Percentiles rank a stretch among this genome's conserved stretches.
Evolutionary conservation across 2,329 filamentous ascomycete genomes (phyloP).

Genomic region (Alternaria angustiovoidea): DNA sequence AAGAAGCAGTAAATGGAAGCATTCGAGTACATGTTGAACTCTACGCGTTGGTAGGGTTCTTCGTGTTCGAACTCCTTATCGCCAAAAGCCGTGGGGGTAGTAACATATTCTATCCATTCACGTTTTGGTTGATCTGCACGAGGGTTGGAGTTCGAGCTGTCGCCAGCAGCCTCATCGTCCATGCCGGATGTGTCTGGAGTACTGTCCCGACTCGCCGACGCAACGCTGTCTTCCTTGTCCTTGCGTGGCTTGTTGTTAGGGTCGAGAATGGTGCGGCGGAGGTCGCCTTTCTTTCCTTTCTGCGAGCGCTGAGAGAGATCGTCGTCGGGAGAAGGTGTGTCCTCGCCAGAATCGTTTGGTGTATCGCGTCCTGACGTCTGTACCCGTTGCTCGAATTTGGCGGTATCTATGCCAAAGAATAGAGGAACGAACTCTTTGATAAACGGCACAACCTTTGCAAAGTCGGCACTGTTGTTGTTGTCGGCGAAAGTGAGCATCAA

Average conservation of each 20-base stretch:
- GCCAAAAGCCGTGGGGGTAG: constrained; percentile 64
- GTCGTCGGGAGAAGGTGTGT: constrained; percentile 72
- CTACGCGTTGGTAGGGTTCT: constrained; percentile 79
- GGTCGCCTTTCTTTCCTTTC: constrained; percentile 71
- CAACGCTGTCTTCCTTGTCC: constrained; percentile 81
- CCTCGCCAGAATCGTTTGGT: constrained; percentile 63
- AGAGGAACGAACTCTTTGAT: constrained; percentile 60
- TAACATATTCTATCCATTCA: constrained; percentile 70
- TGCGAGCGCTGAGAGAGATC: constrained; percentile 71
- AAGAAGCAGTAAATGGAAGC: constrained; percentile 94
- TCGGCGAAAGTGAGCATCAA: constrained; percentile 57
- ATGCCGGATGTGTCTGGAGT: constrained; percentile 84
- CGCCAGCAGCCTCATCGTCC: constrained; percentile 76
- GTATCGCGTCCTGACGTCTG: constrained; percentile 50
- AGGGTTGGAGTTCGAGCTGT: constrained; percentile 63
- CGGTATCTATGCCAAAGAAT: constrained; percentile 59
- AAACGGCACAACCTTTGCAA: constrained; percentile 56
- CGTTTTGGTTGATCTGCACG: constrained; percentile 69
- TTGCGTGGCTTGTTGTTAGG: constrained; percentile 74
- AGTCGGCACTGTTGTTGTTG: constrained; percentile 53
- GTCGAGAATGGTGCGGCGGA: constrained; percentile 87
- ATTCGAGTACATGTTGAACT: constrained; percentile 92
- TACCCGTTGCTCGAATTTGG: constrained; percentile 74
- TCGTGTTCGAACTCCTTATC: constrained; percentile 74
- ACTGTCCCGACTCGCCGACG: constrained; percentile 82